phyloP scores from a whole-genome alignment of 805 yeast species.

The Saccharomycopsis malanga region DNA sequence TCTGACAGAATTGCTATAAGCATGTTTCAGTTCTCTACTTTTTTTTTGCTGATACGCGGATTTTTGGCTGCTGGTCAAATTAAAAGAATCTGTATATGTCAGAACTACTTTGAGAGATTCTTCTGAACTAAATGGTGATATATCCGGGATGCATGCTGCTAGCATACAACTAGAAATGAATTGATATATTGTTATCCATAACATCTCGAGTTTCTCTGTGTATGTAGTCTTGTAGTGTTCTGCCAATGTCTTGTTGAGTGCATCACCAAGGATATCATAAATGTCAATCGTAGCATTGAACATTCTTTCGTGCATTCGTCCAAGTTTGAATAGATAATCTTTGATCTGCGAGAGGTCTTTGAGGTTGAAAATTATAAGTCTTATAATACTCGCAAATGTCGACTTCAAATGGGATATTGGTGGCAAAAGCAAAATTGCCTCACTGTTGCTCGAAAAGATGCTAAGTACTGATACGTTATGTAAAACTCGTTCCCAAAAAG shows the following conservation, averaged over 20 bases:
- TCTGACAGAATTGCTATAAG: no score
- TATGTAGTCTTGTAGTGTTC: slow-evolving; percentile 2
- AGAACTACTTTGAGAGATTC: no score
- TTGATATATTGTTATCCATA: slow-evolving; percentile 6
- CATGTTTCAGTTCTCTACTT: no score
- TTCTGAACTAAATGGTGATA: no score
- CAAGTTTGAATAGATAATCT: slow-evolving; percentile 6
- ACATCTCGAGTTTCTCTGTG: not conserved
- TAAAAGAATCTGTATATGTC: no score
- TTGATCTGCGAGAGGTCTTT: slow-evolving; percentile 2
- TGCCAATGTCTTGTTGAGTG: slow-evolving; percentile 1
- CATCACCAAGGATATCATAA: slow-evolving; percentile 2
- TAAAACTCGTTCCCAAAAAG: no score
- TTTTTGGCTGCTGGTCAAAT: no score
- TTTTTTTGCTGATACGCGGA: no score
- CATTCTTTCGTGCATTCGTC: slow-evolving; percentile 6
- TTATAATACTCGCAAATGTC: slow-evolving; percentile 1
- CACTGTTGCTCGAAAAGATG: no score
- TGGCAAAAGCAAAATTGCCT: slow-evolving; percentile 2
- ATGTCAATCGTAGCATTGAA: slow-evolving; percentile 1
- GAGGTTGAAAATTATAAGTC: not conserved
- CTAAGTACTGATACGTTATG: no score
- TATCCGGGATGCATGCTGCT: no score
- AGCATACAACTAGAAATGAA: slow-evolving; percentile 9
- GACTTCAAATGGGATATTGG: slow-evolving; percentile 6